Evolutionary conservation across 345 rosid genomes (phyloP).

Genomic region (Eucalyptus curtisii): DNA sequence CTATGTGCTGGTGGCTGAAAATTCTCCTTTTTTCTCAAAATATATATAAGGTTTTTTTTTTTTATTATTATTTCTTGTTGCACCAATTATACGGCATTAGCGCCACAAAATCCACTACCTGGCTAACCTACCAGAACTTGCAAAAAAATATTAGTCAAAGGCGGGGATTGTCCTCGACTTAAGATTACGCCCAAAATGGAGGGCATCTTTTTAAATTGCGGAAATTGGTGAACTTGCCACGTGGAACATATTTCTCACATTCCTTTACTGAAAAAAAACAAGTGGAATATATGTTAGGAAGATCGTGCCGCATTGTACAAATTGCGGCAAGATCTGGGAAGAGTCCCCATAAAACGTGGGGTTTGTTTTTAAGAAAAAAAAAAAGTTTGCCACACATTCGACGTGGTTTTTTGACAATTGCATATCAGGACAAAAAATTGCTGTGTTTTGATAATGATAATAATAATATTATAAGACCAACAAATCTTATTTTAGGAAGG

Average conservation of each 20-base stretch:
- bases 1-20: background rate
- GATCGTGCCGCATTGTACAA: background rate
- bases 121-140: background rate
- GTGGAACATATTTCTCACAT: background rate
- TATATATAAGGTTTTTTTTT: too few relatives aligned
- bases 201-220: background rate
- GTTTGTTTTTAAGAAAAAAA: rapidly evolving
- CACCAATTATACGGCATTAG: background rate
- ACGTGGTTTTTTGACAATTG: background rate
- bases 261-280: background rate
- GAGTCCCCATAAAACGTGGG: background rate
- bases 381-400: background rate
- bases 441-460: background rate
- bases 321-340: background rate
- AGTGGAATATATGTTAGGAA: background rate
- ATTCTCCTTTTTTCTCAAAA: background rate
- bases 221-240: background rate
- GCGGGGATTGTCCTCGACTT: background rate
- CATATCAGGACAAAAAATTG: background rate
- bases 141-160: background rate
- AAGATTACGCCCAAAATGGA: background rate
- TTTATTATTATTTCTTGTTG: background rate
- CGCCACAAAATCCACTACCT: background rate
- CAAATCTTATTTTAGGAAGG: background rate
- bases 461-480: background rate